Percentiles rank a stretch among this genome's conserved stretches.
phyloP scores from a whole-genome alignment of 371 early-diverging fungal species.

The Actinomortierella wolfii region DNA sequence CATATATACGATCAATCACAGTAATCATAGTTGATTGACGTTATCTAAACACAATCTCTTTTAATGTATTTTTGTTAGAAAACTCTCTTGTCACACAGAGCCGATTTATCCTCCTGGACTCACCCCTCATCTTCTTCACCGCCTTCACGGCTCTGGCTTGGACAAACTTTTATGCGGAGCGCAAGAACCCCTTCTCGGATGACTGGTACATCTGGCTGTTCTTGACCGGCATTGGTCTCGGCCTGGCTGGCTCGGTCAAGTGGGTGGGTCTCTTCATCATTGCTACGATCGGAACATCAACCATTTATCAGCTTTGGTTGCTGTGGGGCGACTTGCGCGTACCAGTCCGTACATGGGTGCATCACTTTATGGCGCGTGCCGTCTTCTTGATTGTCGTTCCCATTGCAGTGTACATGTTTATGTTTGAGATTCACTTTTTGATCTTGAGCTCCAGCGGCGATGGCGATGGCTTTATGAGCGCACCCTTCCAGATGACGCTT shows the following conservation, averaged over 20 bases:
- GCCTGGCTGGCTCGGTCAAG: conserved; percentile 72
- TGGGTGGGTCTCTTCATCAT: conserved; percentile 94
- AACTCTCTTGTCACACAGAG: conserved; percentile 89
- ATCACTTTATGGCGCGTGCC: conserved; percentile 66
- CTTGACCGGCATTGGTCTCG: conserved; percentile 74
- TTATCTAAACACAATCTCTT: no score
- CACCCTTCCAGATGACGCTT: conserved; percentile 74
- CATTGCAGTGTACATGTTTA: conserved; percentile 71
- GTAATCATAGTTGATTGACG: no score
- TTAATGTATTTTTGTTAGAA: conserved; percentile 54
- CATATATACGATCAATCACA: no score
- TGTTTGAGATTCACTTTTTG: conserved; percentile 87
- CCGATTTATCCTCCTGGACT: conserved; percentile 89
- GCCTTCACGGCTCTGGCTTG: conserved; percentile 76
- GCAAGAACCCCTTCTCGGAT: conserved; percentile 59
- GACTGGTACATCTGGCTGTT: conserved; percentile 78
- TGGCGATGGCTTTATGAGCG: conserved; percentile 82
- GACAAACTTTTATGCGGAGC: conserved; percentile 62
- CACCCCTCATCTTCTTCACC: conserved; percentile 85
- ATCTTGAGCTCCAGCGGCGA: conserved; percentile 70
- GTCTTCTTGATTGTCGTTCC: conserved; percentile 85
- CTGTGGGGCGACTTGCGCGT: conserved; percentile 73
- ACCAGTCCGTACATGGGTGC: conserved; percentile 31
- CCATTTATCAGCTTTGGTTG: conserved; percentile 88
- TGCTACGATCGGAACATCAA: conserved; percentile 84